These are phyloP conservation scores for Huntiella abstrusa DNA, from an alignment of 2,329 filamentous ascomycete genomes.

Conservation along the genomic window DNA sequence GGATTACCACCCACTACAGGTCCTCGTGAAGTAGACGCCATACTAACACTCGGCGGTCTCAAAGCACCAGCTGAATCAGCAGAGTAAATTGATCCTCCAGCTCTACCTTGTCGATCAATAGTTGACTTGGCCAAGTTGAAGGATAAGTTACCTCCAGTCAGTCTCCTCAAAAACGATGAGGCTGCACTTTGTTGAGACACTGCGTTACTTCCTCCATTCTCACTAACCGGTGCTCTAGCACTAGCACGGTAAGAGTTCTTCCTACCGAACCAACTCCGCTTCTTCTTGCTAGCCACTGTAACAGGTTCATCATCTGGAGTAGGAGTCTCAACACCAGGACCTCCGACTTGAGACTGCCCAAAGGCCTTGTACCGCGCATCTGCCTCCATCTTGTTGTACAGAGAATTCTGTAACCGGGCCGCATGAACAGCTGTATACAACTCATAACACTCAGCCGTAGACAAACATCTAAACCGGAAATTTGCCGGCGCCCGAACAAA, in stretches of 20 bases:
- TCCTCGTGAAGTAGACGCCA: conserved; percentile 19
- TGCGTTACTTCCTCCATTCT: conserved; percentile 54
- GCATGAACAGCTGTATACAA: conserved; percentile 78
- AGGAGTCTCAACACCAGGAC: background rate
- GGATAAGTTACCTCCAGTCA: conserved; percentile 48
- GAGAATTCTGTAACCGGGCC: conserved; percentile 78
- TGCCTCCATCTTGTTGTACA: conserved; percentile 53
- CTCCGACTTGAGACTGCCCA: conserved; percentile 26
- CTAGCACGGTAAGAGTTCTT: conserved; percentile 48
- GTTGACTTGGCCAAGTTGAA: conserved; percentile 76
- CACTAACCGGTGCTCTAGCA: conserved; percentile 43
- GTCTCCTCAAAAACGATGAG: conserved; percentile 57
- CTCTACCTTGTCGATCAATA: conserved; percentile 37
- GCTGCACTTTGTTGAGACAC: conserved; percentile 45
- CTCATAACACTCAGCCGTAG: conserved; percentile 55
- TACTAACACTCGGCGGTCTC: conserved; percentile 38
- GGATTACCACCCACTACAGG: conserved; percentile 31
- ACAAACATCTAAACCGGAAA: conserved; percentile 76
- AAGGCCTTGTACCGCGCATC: conserved; percentile 54
- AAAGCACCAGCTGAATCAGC: conserved; percentile 36
- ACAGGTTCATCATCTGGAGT: no score
- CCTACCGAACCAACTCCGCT: conserved; percentile 40
- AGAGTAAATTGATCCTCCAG: conserved; percentile 41
- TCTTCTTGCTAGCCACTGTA: conserved; percentile 17
- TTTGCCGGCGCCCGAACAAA: conserved; percentile 45